These are phyloP conservation scores for Epithemia pelagica DNA, from an alignment of 108 stramenopile species.

Conservation along the genomic window DNA sequence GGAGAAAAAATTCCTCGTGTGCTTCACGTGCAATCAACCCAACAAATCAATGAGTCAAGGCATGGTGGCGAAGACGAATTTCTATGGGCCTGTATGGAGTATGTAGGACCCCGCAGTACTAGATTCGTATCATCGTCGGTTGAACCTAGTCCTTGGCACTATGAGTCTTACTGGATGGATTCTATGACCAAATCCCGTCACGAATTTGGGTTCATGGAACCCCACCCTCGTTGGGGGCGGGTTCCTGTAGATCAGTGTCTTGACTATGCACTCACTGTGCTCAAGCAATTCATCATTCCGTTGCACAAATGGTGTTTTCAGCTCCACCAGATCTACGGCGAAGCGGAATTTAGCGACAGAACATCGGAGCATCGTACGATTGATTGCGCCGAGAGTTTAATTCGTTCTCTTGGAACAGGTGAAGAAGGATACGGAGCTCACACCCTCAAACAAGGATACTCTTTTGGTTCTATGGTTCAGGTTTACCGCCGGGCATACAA, in stretches of 20 bases:
- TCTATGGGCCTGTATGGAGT: slow-evolving; percentile 48
- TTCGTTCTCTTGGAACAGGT: not conserved
- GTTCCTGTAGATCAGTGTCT: slow-evolving; percentile 51
- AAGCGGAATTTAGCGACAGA: not conserved
- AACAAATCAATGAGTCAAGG: not conserved
- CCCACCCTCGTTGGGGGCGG: slow-evolving; percentile 82
- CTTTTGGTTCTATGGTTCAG: not conserved
- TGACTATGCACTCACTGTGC: slow-evolving; percentile 47
- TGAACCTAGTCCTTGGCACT: not conserved
- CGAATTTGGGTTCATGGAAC: slow-evolving; percentile 86
- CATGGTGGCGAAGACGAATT: slow-evolving; percentile 9
- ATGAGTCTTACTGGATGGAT: slow-evolving; percentile 23
- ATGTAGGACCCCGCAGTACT: slow-evolving; percentile 19
- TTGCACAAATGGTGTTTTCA: slow-evolving; percentile 28
- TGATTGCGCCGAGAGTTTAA: not conserved
- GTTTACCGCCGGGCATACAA: not conserved
- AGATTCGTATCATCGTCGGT: not conserved
- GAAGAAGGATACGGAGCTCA: not conserved
- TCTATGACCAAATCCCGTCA: slow-evolving; percentile 58
- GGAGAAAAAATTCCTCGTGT: slow-evolving; percentile 21
- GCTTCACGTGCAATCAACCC: slow-evolving; percentile 16
- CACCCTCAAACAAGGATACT: not conserved
- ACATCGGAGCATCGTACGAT: not conserved
- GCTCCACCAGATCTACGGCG: slow-evolving; percentile 9
- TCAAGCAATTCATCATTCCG: slow-evolving; percentile 58